Base-by-base conservation (phyloP, 2,329 filamentous ascomycete genomes). In the Ophiocordyceps polyrhachis-furcata region DNA sequence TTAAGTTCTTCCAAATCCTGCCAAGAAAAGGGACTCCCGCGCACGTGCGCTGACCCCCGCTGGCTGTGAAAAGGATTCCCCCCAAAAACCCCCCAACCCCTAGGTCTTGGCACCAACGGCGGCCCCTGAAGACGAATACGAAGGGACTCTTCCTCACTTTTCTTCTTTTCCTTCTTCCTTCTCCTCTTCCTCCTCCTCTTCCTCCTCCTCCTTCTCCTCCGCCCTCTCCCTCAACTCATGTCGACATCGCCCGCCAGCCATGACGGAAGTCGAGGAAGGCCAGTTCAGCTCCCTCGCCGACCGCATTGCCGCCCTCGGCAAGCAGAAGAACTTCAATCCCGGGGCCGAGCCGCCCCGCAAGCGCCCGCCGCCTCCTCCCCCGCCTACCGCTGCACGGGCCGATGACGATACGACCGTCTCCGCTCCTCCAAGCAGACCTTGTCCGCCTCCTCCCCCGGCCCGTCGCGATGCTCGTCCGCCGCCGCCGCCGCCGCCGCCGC, bases 271-370 rank as follows among this genome's bases (percentile, higher is more conserved):
- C 41, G 73, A 78, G 52, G 76, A 79, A 54, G 74, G 74, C 37
- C 71, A 71, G 49, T 79, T 76, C 57, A 76, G 64, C 47, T 71
- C 70, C 8, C 66, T 81, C 23, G 69, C 73, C 5, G 74, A 79
- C 58, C 68, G 76, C 44, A 80, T 80, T 49, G 75, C 76, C 11
- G 76, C 76, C 28, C 66, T 81, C 49, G 79, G 79, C 51, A 62
- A 65, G 54, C 70, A 79, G 57, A 73, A 74, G 59, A 73, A 72
- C 62, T 74, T 79, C 62, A 62, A 62, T 19, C 35, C 35, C 44
- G 53, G 61, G 14, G 60, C 62, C 20, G 58, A 59, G 45, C 59
- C 66, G 21, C 62, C 66, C 23, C 69, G 68, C 66, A 71, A 49
- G 45, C 50, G 56, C 41, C 55, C 55, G 6, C 56, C 59, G 13